Percentiles rank a stretch among this genome's conserved stretches.
Evolutionary conservation across 495 filamentous ascomycete species (phyloP).

Genomic region (Hyaloscypha finlandica): DNA sequence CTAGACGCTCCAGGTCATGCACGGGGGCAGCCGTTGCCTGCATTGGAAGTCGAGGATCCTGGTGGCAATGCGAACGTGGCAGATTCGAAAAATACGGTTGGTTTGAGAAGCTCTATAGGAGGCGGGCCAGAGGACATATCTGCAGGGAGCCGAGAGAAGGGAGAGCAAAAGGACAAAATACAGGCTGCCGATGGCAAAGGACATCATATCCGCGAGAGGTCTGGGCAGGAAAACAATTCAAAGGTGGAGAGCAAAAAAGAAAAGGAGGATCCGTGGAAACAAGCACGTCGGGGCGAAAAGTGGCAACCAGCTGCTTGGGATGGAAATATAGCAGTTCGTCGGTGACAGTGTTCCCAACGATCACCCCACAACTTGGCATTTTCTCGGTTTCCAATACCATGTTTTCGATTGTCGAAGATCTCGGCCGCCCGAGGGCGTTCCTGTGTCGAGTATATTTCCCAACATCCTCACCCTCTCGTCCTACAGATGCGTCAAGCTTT

Average conservation of each 20-base stretch:
- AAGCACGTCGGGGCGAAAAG: constrained; percentile 52
- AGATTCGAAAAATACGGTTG: neutral
- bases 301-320: constrained; percentile 81
- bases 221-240: constrained; percentile 26
- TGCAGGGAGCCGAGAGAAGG: neutral
- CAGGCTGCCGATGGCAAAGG: constrained; percentile 1
- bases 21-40: constrained; percentile 39
- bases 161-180: neutral
- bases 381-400: neutral
- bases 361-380: neutral
- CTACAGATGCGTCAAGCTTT: no score
- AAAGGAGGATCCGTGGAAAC: constrained; percentile 63
- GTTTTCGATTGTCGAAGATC: neutral
- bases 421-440: neutral
- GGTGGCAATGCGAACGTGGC: neutral
- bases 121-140: neutral
- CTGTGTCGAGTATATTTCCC: neutral
- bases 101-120: neutral
- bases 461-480: no score
- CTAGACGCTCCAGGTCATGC: constrained; percentile 52
- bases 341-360: constrained; percentile 13
- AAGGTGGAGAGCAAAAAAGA: constrained; percentile 30
- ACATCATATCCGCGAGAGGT: constrained; percentile 30
- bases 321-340: constrained; percentile 41
- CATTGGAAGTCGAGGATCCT: neutral